Base-by-base conservation (phyloP, 164 flowering plant species). In the Tetrastigma voinierianum region DNA sequence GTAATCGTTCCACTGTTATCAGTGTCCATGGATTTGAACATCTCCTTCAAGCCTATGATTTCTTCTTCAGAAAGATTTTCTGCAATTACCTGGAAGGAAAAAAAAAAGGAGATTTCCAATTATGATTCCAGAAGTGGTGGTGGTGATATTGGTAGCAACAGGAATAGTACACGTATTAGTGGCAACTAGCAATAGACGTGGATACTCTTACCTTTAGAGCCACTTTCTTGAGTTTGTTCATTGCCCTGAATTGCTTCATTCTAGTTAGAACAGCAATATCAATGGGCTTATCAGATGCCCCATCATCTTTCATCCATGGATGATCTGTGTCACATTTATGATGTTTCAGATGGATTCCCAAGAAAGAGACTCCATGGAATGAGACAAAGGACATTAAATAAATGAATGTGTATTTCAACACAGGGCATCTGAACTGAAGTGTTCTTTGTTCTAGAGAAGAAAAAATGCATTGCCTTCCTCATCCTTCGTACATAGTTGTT, bases 11-110 rank as follows among this genome's bases (percentile, higher is more conserved):
- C 97, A 83, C 86, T 94, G 69, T 90, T 86, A 80, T 94, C 98
- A 12, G 96, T 90, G 80, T 95, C 97, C 89, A 95, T 89, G 71
- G 93, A 86, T 76, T 85, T 95, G 76, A 95, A 95, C 99, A 95
- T 95, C 75, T 89, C 99, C 80, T 92, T 91, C 83, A 94, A 85
- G 54, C 98, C 98, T 76, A 81, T 82, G 46, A 94, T 94, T 76
- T 94, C 98, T 81, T 94, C 98, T 77, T 94, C 98, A 61, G 98
- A 94, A 55, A 94, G 87, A 68, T 86, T 92, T 75, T 90, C 97
- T 19, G 99, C 99, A 78, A 95, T 95, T 45, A 95, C 98, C 98
- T 94, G 81, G 62, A 63, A 64, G n/a, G 45, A 61, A 57, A 76
- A n/a, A n/a, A n/a, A n/a, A 53, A 43, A 47, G 16, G 3, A 65